Conservation (phyloP, 805 yeast species). For the Wickerhamiella qilinensis region DNA sequence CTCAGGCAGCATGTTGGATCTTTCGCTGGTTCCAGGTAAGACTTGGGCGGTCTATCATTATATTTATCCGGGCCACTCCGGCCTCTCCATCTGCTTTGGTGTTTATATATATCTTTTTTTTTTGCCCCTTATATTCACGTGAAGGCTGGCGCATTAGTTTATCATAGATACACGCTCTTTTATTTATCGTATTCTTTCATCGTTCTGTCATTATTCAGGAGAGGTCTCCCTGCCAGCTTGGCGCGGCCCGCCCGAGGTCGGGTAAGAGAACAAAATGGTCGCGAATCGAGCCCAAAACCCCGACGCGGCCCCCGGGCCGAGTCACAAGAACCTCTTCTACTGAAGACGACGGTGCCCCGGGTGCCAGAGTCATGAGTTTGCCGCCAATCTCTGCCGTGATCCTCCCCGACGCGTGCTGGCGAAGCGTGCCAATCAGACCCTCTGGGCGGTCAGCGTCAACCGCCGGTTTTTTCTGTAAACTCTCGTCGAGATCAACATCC, state of each 20-base stretch:
- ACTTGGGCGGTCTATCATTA: too few species aligned
- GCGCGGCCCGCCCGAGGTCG: constrained; percentile 9
- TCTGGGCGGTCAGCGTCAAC: constrained; percentile 12
- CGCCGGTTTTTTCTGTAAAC: too few species aligned
- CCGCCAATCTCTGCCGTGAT: constrained; percentile 60
- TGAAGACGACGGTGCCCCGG: constrained; percentile 54
- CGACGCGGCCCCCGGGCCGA: constrained; percentile 27
- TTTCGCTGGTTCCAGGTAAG: too few species aligned
- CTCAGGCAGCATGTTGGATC: too few species aligned
- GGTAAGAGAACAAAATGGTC: constrained; percentile 49
- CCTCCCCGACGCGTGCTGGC: constrained; percentile 74
- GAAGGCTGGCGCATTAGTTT: too few species aligned
- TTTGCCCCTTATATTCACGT: too few species aligned
- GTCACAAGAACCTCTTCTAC: constrained; percentile 61
- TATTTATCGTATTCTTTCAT: too few species aligned
- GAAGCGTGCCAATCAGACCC: constrained; percentile 59
- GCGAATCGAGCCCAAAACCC: constrained; percentile 37
- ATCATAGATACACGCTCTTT: too few species aligned
- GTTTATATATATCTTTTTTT: too few species aligned
- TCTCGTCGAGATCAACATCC: constrained; percentile 3
- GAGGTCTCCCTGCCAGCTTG: background rate
- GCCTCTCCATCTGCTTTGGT: too few species aligned
- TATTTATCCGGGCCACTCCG: too few species aligned
- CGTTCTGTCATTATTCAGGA: too few species aligned
- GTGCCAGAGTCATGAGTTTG: constrained; percentile 46